Base-by-base conservation (phyloP, 202 grass and related monocot genomes). In the Setaria italica region DNA sequence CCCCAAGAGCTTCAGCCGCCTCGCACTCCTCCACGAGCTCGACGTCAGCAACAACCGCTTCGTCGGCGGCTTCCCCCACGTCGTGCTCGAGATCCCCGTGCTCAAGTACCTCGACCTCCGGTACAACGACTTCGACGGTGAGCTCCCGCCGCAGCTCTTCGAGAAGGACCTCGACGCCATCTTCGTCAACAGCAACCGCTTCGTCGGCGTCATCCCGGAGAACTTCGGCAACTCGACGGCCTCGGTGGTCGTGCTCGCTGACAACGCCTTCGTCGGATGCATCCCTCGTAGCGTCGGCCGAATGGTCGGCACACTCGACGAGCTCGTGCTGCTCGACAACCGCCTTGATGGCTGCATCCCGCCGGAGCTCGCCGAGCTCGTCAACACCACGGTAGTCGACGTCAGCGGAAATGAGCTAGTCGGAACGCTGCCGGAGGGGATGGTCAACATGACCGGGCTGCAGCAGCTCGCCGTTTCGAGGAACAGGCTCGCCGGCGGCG, bases 21-120 rank as follows among this genome's bases (percentile, higher is more conserved):
- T 91, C 5, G 39, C 70, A 6, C 64, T 93, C 21, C 89, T 96
- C 57, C 87, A 93, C 39, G 94, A 93, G 89, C 53, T 95, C 63
- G 91, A 95, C 50, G 91, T 93, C 29, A 95, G 91, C 87, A 97
- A 97, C 83, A 97, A 97, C 78, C 88, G 94, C 19, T 79, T 97
- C 10, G 94, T 92, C 30, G 94, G 92, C 3, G 49, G 2, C 2
- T 96, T 93, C 66, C 91, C 91, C 1, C 39, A 0, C 58, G 89
- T 88, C 16, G 87, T 91, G 5, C 21, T 96, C 0, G 13, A 68
- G 9, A 81, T 91, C 7, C 91, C 91, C 0, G 53, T 90, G 35
- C 87, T 96, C 42, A 86, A 78, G 30, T 96, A 90, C 80, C 84
- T 96, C 37, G 94, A 96, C 70, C 0, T 96, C 19, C 67, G 91